Base-by-base conservation (phyloP, 257 asterid genomes). In the Rhazya stricta region DNA sequence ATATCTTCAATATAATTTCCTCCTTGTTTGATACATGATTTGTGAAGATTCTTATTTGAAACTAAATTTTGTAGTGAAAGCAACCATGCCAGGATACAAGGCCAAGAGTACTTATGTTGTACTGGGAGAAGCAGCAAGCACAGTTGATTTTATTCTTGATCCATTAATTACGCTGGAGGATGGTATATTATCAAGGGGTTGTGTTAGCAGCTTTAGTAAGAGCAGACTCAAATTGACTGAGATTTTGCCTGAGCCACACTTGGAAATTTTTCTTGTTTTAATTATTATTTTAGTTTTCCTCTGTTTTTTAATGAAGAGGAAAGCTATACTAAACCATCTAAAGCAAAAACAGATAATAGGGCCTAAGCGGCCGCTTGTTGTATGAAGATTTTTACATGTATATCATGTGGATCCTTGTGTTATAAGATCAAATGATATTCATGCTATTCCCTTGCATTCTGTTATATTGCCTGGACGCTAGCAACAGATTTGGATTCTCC, bases 131-230 rank as follows among this genome's bases (percentile, higher is more conserved):
- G 93, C 81, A 79, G 89, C 97, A 32, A 73, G 56, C 69, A 83
- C 88, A 0, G 80, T 92, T 9, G 91, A 90, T 86, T 92, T 90
- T 75, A 87, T 89, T 81, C 91, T 92, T 67, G 92, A 90, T 75
- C 92, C 87, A 1, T 77, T 77, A 57, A 83, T 82, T 53, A 58
- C 67, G 46, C 48, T 61, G n/a, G 74, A 45, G 41, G 84, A 84
- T 30, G 77, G 84, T 63, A 67, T 73, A 19, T 58, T 81, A 41
- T 74, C 65, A 43, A 81, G 66, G 46, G 81, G 80, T 36, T 84
- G 89, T 15, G 82, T 78, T 67, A 83, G 89, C 88, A 77, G 80
- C 83, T 78, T 73, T 45, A 82, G 77, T 78, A 81, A 42, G 42
- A 78, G 41, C 13, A 39, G 71, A 23, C 76, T 76, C 50, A 85